Percentiles rank a stretch among this genome's conserved stretches.
Conservation (phyloP, 306 rosid genomes). For the Castanospermum australe region DNA sequence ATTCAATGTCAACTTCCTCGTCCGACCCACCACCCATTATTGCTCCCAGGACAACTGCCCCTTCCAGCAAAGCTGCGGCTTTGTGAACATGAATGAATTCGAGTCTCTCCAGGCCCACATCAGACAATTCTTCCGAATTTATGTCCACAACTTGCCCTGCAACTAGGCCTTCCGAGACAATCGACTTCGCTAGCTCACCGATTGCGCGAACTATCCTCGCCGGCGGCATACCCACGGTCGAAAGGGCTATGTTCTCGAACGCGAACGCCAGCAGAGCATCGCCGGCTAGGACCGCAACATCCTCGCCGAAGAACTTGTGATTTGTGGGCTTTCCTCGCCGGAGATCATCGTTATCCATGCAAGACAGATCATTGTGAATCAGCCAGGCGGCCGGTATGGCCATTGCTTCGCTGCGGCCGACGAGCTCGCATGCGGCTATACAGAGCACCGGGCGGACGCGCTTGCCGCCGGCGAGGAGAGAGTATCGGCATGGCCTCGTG, state of each 20-base stretch:
- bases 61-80: slow-evolving; percentile 69
- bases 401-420: slow-evolving; percentile 47
- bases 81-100: slow-evolving; percentile 72
- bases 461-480: slow-evolving; percentile 83
- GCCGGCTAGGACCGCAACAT: slow-evolving; percentile 70
- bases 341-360: slow-evolving; percentile 86
- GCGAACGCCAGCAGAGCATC: slow-evolving; percentile 70
- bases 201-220: slow-evolving; percentile 45
- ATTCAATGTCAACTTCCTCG: slow-evolving; percentile 57
- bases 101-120: slow-evolving; percentile 52
- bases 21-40: slow-evolving; percentile 65
- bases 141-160: slow-evolving; percentile 77
- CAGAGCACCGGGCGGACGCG: slow-evolving; percentile 72
- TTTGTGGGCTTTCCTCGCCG: slow-evolving; percentile 76
- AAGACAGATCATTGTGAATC: slow-evolving; percentile 79
- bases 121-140: slow-evolving; percentile 44
- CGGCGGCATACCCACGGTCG: slow-evolving; percentile 43
- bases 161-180: slow-evolving; percentile 66
- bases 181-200: slow-evolving; percentile 55
- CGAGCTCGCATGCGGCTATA: slow-evolving; percentile 70
- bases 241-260: slow-evolving; percentile 56
- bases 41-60: slow-evolving; percentile 66
- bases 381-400: slow-evolving; percentile 74
- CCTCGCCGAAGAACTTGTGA: slow-evolving; percentile 77
- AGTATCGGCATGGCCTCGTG: slow-evolving; percentile 78